Evolutionary conservation across 2,329 filamentous ascomycete species (phyloP), one percentile per base, ranked within the genome.

Genomic region (Botrytis hyacinthi): DNA sequence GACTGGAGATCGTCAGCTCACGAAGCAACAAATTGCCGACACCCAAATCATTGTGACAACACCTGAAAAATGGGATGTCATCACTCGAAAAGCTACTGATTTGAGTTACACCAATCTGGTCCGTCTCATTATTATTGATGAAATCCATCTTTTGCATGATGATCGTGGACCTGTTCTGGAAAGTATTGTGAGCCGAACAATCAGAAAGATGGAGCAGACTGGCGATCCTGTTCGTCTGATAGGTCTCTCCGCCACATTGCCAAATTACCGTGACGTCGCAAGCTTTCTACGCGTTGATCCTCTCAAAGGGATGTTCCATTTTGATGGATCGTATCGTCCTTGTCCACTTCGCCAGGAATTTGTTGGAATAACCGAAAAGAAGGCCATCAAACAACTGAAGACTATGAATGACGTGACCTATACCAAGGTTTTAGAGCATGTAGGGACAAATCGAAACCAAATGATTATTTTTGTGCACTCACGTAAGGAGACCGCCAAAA

Each of bases 401-500:
- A 97, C 93, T 0, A 99, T 99, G 96, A 99, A 99, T 80, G 96
- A 99, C 79, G 95, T 99, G 72, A 98, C 94, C 73, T 99, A 99
- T 83, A 97, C 91, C 76, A 99, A 99, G 83, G 95, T 98, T 42
- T 89, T 99, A 72, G 96, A 99, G 82, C 95, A 98, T 81, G 95
- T 98, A 44, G 96, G 96, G 10, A 91, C 92, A 74, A 92, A 97
- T 80, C 90, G 93, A 76, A 97, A 99, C 79, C 96, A 99, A 82
- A 98, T 99, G 95, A 89, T 99, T 57, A 97, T 99, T 74, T 99
- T 99, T 80, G 96, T 99, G 9, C 97, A 99, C 82, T 99, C 97
- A 51, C 89, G 96, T 79, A 99, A 99, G 81, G 97, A 99, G 83
- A 99, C 97, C 0, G 94, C 95, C 14, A 99, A 99, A 84, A 99